Evolutionary conservation across 2,329 filamentous ascomycete genomes (phyloP).

Genomic region (Esteya vermicola): DNA sequence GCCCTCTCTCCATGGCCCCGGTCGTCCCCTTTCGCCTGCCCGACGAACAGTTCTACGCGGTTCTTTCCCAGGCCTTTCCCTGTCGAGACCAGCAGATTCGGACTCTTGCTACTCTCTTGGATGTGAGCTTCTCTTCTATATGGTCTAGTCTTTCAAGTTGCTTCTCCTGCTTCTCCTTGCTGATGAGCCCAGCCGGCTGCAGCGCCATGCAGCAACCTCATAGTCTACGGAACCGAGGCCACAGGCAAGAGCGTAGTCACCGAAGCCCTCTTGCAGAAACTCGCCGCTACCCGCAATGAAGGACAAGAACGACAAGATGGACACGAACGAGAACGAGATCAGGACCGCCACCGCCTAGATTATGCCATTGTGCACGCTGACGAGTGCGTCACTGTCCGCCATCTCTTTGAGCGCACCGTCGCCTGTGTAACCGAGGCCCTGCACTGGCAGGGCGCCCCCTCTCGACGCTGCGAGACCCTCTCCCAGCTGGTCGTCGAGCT

Average conservation of each 20-base stretch:
- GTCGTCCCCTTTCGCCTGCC: slow-evolving; percentile 31
- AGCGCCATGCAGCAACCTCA: slow-evolving; percentile 59
- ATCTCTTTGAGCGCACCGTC: slow-evolving; percentile 61
- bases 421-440: slow-evolving; percentile 42
- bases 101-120: slow-evolving; percentile 39
- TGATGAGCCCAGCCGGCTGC: slow-evolving; percentile 36
- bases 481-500: slow-evolving; percentile 64
- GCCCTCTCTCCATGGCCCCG: background rate
- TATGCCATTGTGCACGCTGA: slow-evolving; percentile 52
- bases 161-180: background rate
- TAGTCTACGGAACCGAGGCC: slow-evolving; percentile 72
- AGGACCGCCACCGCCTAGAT: slow-evolving; percentile 21
- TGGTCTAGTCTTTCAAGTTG: background rate
- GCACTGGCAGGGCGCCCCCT: slow-evolving; percentile 29
- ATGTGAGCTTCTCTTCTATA: slow-evolving; percentile 23
- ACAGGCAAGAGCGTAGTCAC: slow-evolving; percentile 74
- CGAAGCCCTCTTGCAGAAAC: slow-evolving; percentile 40
- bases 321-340: too few species aligned
- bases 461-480: slow-evolving; percentile 61
- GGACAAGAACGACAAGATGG: background rate
- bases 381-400: slow-evolving; percentile 66
- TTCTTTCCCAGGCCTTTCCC: slow-evolving; percentile 34
- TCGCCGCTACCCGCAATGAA: slow-evolving; percentile 11
- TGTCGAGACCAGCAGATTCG: slow-evolving; percentile 45
- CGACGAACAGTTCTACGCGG: slow-evolving; percentile 32